Percentiles rank a stretch among this genome's conserved stretches.
Evolutionary conservation across 1,284 basidiomycete genomes (phyloP).

Genomic region (Pseudozyma sp.): DNA sequence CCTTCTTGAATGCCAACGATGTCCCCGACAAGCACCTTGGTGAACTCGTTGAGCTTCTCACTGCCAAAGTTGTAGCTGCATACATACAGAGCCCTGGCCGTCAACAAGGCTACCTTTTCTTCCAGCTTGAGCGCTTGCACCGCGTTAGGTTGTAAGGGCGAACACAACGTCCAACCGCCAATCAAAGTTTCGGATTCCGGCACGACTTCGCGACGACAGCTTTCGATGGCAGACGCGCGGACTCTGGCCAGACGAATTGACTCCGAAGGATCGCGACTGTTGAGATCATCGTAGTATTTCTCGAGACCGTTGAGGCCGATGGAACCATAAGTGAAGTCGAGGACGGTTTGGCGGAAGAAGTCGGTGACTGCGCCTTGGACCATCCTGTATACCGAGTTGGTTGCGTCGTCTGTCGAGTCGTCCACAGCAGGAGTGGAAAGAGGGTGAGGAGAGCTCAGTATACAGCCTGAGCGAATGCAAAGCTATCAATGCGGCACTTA

Average conservation of each 20-base stretch:
- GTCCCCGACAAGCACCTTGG: constrained; percentile 83
- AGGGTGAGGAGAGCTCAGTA: background rate
- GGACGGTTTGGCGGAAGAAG: constrained; percentile 84
- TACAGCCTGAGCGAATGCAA: background rate
- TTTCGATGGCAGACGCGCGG: constrained; percentile 70
- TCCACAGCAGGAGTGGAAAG: background rate
- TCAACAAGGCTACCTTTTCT: constrained; percentile 89
- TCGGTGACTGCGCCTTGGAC: constrained; percentile 77
- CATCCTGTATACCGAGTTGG: constrained; percentile 60
- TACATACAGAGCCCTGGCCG: constrained; percentile 76
- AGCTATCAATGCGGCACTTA: constrained; percentile 9
- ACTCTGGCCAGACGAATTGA: constrained; percentile 87
- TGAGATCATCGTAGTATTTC: constrained; percentile 72
- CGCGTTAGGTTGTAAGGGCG: constrained; percentile 82
- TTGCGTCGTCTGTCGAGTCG: constrained; percentile 50
- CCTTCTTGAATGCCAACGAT: constrained; percentile 87
- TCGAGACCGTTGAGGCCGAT: constrained; percentile 45
- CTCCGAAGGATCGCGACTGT: constrained; percentile 88
- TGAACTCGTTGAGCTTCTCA: constrained; percentile 64
- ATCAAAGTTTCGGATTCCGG: constrained; percentile 81
- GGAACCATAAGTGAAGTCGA: constrained; percentile 59
- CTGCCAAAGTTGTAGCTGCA: constrained; percentile 78
- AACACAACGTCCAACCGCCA: constrained; percentile 90
- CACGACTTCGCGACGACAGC: constrained; percentile 33
- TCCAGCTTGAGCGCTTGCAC: constrained; percentile 74